Conservation (phyloP, 1,139 yeast species). For the Spathaspora jeffriesii region DNA sequence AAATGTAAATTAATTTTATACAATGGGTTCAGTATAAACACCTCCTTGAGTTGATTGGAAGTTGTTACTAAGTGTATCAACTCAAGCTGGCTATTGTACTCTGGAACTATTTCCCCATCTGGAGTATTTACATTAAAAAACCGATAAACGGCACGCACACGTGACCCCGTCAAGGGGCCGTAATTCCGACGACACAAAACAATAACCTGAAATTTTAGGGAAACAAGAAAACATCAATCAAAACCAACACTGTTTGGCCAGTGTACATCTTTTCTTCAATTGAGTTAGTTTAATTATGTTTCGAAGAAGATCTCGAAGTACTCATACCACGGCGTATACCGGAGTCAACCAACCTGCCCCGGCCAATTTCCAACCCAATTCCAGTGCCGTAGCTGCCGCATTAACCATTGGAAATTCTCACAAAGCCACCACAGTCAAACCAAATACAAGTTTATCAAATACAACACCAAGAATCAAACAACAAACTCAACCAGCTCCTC, state of each 20-base stretch:
- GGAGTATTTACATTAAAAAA: no score
- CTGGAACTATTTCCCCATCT: no score
- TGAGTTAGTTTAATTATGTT: constrained; percentile 27
- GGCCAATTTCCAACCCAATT: constrained; percentile 34
- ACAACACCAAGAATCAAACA: constrained; percentile 7
- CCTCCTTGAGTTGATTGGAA: no score
- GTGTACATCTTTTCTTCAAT: constrained; percentile 1
- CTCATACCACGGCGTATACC: constrained; percentile 39
- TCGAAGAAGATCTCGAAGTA: constrained; percentile 34
- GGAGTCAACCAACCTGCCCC: constrained; percentile 45
- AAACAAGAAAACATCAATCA: background rate
- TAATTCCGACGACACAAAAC: background rate
- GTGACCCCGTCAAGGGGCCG: background rate
- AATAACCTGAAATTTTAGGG: constrained; percentile 4
- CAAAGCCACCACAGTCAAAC: constrained; percentile 8
- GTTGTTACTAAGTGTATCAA: no score
- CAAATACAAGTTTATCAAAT: constrained; percentile 5
- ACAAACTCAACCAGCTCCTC: constrained; percentile 4
- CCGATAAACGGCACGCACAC: background rate
- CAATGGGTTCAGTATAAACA: no score
- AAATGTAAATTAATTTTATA: no score
- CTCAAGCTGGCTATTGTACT: no score
- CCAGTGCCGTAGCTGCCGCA: constrained; percentile 49
- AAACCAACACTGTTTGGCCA: background rate
- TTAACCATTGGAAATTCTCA: constrained; percentile 38